Evolutionary conservation across 2,329 filamentous ascomycete species (phyloP), one percentile per base, ranked within the genome.

Genomic region (Apiospora pterosperma): DNA sequence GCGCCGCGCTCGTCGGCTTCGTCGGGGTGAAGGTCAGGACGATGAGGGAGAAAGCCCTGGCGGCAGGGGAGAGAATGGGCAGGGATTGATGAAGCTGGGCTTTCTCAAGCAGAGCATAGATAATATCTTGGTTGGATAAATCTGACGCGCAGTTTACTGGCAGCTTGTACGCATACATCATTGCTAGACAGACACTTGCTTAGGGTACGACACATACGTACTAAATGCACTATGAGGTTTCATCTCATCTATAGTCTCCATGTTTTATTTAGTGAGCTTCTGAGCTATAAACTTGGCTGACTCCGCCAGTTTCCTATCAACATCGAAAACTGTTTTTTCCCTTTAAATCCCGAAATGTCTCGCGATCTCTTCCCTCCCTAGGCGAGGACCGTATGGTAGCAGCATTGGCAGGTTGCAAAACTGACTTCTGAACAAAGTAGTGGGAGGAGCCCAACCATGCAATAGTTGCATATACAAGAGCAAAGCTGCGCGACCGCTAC

Each of bases 1-100:
- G 94, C 0, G 65, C 83, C 1, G 79, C 78, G 7, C 79, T 97
- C 8, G 89, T 95, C 12, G 77, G 74, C 0, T 97, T 86, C 75
- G 92, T 96, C 1, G 79, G 72, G 16, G 63, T 80, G 6, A 75
- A 80, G 70, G 73, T 77, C 6, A 76, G 77, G 63, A 71, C 34
- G 58, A 19, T 70, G 39, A 67, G 63, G 31, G 63, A 34, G 63
- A 76, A 74, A 69, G 68, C 41, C 10, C 36, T 66, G 25, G 65
- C 65, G 70, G 38, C 28, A 19, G 74, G 79, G 66, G 76, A 68
- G 72, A 73, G 72, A 52, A 75, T 71, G 65, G 64, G 74, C 7
- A 55, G 28, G 48, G 28, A 34, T 19, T 55, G 28, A 55, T n/a
- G n/a, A n/a, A n/a, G n/a, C 3, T 34, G 16, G 7, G 12, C 3